Base-by-base conservation (phyloP, 768 basidiomycete genomes). In the Suillus tomentosus region DNA sequence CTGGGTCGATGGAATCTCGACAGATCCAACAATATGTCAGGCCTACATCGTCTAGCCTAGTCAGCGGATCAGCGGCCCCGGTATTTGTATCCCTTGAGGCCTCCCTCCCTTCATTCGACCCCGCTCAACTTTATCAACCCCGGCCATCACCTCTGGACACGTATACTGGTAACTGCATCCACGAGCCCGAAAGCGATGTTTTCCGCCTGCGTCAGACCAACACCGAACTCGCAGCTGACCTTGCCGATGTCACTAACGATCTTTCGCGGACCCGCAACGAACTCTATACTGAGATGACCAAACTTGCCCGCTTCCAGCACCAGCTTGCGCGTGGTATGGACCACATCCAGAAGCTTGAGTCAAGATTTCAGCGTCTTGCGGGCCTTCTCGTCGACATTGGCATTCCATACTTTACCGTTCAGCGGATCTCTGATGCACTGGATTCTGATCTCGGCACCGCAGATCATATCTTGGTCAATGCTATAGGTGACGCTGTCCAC, bases 401-500 rank as follows among this genome's bases (percentile, higher is more conserved):
- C n/a, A 68, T 75, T 47, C 72, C 72, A 17, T 67, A 60, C 11
- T 36, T 66, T 47, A 63, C 70, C 2, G 66, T 75, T 53, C 68
- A 75, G 54, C 45, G 36, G 27, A 69, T 76, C 19, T 73, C 63
- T 59, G 50, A 67, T 39, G 62, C 50, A 27, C 65, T 74, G 19
- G 69, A 72, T 17, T 68, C 67, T 9, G 67, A 71, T 34, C 70
- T 72, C 11, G 80, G 79, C 27, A 69, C 70, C 24, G 67, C 80
- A 3, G 82, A 84, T 50, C 74, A 80, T 22, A 78, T 79, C 2
- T 70, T 85, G 34, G 73, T 82, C 24, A 70, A 79, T 15, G 78
- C 82, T 2, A 81, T 85, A 64, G 76, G 74, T 64, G 73, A 75
- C 53, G 82, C 83, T 8, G 76, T 79, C 43, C 68, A 77, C 9